Base-by-base conservation (phyloP, 1,284 basidiomycete species). In the Leccinum pallidistipes region DNA sequence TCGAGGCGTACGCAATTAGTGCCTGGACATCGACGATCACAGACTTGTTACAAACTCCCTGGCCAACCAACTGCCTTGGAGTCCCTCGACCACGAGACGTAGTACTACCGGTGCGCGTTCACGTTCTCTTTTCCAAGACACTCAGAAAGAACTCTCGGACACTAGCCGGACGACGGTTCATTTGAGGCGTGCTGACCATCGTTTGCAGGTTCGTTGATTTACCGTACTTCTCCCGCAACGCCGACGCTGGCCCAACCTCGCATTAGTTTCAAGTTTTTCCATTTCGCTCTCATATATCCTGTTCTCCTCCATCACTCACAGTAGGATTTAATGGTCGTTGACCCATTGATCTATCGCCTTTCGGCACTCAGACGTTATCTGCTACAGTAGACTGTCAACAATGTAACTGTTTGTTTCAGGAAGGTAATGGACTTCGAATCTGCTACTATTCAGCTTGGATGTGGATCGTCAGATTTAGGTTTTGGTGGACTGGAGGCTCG, bases 351-450 rank as follows among this genome's bases (percentile, higher is more conserved):
- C 47, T 55, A 57, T 34, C 27, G 16, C 45, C 18, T n/a, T 59
- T 56, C 12, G 5, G 32, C 38, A 58, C 55, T 49, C 40, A 27
- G 43, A 69, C 49, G 34, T 50, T 31, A 54, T 51, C 36, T 61
- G 36, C 50, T 54, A 47, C 49, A 43, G 34, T 71, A 70, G 58
- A 59, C 31, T 43, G 57, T 57, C 50, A 56, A 36, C 31, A 52
- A 29, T 56, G 53, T 57, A 47, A 29, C 49, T 27, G 49, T 54
- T 54, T 45, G n/a, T 43, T 65, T 64, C 47, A 38, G 24, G 58
- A 45, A 43, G 24, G 12, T 21, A n/a, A 38, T 51, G 40, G 21
- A 61, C 11, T 50, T 31, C 47, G 34, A 60, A 53, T 29, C 21
- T 40, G 6, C 31, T 36, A 34, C 55, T 10, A n/a, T 47, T 24